Evolutionary conservation across 2,329 filamentous ascomycete species (phyloP), one percentile per base, ranked within the genome.

Genomic region (Aspergillus unguis): DNA sequence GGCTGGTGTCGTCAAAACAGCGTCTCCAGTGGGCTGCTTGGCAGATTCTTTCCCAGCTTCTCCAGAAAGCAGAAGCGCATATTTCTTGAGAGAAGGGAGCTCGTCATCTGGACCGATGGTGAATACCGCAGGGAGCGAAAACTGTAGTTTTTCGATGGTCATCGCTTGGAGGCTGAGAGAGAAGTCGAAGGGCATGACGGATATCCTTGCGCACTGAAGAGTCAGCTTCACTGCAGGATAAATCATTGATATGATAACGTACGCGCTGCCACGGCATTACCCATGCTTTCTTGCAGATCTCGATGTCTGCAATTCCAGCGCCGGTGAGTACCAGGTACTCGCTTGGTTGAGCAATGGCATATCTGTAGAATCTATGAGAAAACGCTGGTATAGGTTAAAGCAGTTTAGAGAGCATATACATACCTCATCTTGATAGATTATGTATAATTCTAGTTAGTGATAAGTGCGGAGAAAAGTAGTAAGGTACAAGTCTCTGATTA

Each of bases 291-390:
- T 95, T 95, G 66, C 82, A 84, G 70, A 95, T 91, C 61, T 83
- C 82, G 62, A 95, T 83, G 64, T 81, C 85, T 40, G 85, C 78
- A 62, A 95, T 80, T 59, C 86, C 84, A 73, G 85, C 85, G 74
- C 90, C 90, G 62, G 89, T 94, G 62, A 94, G 83, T 78, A 90
- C 89, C 72, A 95, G 87, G 79, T 94, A 95, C 74, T 90, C 83
- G 74, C 91, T 88, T 28, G 88, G 85, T 51, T 83, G 82, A 23
- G 88, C 86, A 58, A 90, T 81, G 69, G 79, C 82, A 74, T 86
- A 89, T 61, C 80, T 80, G 77, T 43, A 33, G 81, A 27, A n/a
- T 42, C 32, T 25, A 9, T 29, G 8, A 44, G 25, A 31, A 33
- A 11, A n/a, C 23, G 11, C 17, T 33, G 10, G 25, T n/a, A 17